Base-by-base conservation (phyloP, 2,329 filamentous ascomycete species). In the Pezicula rhizophila region DNA sequence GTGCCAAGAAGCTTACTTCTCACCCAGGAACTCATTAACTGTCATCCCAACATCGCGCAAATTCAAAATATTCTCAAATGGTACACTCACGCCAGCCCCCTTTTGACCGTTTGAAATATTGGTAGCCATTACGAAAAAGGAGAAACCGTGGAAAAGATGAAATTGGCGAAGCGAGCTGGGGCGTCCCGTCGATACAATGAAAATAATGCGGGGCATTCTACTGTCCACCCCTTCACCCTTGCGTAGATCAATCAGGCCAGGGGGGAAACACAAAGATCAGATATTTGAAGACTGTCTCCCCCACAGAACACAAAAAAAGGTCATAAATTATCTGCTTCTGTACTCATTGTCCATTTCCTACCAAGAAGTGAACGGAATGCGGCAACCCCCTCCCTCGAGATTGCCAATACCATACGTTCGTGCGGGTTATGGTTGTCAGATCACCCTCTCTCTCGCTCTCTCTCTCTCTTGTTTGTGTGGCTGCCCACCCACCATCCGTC, bases 11-110 rank as follows among this genome's bases (percentile, higher is more conserved):
- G 60, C 69, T 57, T 70, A 82, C 82, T 72, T 76, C 53, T 70
- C 69, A 20, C 75, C 75, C 4, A 79, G 65, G 52, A 76, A 76
- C 23, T 68, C 61, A 58, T 90, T 90, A 57, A 89, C 73, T 0
- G 79, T 82, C 53, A 73, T 70, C 37, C 83, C 86, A 39, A 91
- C 82, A 72, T 92, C 87, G 49, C 88, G 80, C 62, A 91, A 89
- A 65, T 92, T 92, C 58, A 84, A 69, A 45, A 91, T 74, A 46
- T 75, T 76, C 50, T 82, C 72, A 56, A 85, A 71, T 10, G 51
- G 48, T 12, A 26, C 42, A 25, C 43, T 42, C n/a, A 38, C 51
- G 4, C 37, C 58, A 34, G 41, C 60, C 45, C n/a, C 45, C 41
- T 41, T 42, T 17, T 46, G 42, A 10, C 12, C 60, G 51, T 60